These are phyloP conservation scores for Fusarium zealandicum DNA, from an alignment of 2,329 filamentous ascomycete species.

Conservation along the genomic window DNA sequence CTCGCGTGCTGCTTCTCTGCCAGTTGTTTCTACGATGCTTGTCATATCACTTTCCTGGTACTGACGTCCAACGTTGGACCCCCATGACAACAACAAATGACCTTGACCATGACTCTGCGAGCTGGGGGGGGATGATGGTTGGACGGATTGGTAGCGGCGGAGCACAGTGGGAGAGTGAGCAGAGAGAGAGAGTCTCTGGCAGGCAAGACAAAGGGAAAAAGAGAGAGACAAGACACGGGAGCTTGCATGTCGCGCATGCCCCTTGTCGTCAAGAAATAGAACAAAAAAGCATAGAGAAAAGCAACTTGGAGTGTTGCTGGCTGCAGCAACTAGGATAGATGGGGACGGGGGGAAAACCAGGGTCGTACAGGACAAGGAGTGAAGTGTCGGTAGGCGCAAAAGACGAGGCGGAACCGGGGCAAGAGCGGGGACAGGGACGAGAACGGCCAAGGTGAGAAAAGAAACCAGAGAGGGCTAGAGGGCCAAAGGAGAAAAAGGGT, in stretches of 20 bases:
- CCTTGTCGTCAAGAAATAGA: conserved; percentile 18
- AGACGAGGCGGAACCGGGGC: conserved; percentile 20
- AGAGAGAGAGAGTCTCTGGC: conserved; percentile 8
- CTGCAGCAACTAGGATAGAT: conserved; percentile 23
- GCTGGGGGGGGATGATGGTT: too few relatives aligned
- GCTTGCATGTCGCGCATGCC: conserved; percentile 36
- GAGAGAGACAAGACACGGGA: conserved; percentile 34
- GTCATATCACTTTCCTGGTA: conserved; percentile 11
- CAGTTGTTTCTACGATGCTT: conserved; percentile 19
- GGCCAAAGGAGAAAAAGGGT: conserved; percentile 1
- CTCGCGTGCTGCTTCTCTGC: conserved; percentile 19
- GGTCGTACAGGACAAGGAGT: conserved; percentile 28
- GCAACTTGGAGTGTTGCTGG: conserved; percentile 28
- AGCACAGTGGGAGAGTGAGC: conserved; percentile 10
- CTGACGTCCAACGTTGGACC: conserved; percentile 19
- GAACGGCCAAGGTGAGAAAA: neutral
- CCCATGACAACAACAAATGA: conserved; percentile 13
- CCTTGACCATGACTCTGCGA: conserved; percentile 27
- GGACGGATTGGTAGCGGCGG: conserved; percentile 19
- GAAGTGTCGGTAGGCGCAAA: conserved; percentile 25
- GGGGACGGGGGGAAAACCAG: conserved; percentile 28
- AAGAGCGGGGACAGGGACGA: conserved; percentile 16
- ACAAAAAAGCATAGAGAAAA: conserved; percentile 23
- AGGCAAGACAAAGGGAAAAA: conserved; percentile 20
- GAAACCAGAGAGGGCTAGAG: conserved; percentile 4